Evolutionary conservation across 331 rosid genomes (phyloP), one percentile per base, ranked within the genome.

Genomic region (Pyrus hybrid): DNA sequence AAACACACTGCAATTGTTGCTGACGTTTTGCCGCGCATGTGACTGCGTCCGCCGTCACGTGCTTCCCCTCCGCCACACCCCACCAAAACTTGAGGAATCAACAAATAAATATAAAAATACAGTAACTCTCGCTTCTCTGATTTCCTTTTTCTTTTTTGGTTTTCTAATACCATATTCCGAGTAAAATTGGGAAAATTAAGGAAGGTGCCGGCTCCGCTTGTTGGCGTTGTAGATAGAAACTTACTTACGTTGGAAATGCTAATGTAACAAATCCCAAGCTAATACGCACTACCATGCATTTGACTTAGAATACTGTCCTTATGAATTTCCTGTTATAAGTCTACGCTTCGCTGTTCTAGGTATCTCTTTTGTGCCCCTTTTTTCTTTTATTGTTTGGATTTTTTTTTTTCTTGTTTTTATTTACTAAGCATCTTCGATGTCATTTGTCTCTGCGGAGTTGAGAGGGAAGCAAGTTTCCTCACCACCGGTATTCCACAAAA

Each of bases 401-500:
- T 5, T 23, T 35, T 5, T 13, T 7, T 0, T 8, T 8, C 4
- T 5, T 6, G 1, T 32, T 32, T 5, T 29, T 35, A 35, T 30
- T 7, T 9, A 3, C 70, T 68, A 80, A 32, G 67, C 68, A 0
- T 62, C 66, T 68, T 74, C 28, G 33, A 47, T 32, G 33, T 41
- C 32, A 20, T 86, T 87, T 1, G 57, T 17, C 9, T 88, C 89
- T 1, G 92, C 73, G 20, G 91, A 69, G 49, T 28, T 68, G 1
- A 87, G 81, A 25, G 98, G 97, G 69, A 86, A 90, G 62, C 97
- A 95, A 3, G 99, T 95, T 68, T 92, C 99, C 57, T 95, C 97
- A 5, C 85, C 99, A 53, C 97, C 99, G 5, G 95, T 90, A 76
- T 85, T 88, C 99, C 99, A 92, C 1, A 95, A 96, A 78, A 95